Percentiles rank a stretch among this genome's conserved stretches.
Evolutionary conservation across 371 early-diverging fungal genomes (phyloP).

Genomic region (Neoconidiobolus thromboides): DNA sequence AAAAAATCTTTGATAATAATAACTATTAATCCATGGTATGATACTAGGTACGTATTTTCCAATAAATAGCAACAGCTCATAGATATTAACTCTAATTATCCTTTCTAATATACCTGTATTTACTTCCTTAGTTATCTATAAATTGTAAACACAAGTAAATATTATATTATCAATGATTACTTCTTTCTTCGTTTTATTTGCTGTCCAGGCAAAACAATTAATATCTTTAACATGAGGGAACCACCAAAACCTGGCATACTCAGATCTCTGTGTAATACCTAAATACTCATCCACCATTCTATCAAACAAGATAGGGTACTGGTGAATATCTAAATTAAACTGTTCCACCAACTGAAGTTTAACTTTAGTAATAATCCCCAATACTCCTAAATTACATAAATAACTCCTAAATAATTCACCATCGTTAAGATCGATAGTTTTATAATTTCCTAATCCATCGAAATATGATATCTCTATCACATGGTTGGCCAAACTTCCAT

Average conservation of each 20-base stretch:
- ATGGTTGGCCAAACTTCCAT: constrained; percentile 39
- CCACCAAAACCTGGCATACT: constrained; percentile 75
- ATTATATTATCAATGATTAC: background rate
- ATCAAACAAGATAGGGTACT: constrained; percentile 37
- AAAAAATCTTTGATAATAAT: constrained; percentile 21
- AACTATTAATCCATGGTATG: constrained; percentile 24
- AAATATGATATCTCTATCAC: constrained; percentile 17
- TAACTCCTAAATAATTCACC: constrained; percentile 43
- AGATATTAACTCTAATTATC: constrained; percentile 33
- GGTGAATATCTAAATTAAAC: constrained; percentile 43
- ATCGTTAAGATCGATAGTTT: constrained; percentile 18
- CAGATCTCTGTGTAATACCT: constrained; percentile 28
- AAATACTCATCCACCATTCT: constrained; percentile 28
- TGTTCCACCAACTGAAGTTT: constrained; percentile 49
- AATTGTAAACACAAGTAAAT: background rate
- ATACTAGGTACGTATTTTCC: constrained; percentile 32
- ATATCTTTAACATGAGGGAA: constrained; percentile 48
- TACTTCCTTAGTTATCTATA: background rate
- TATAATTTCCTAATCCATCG: background rate
- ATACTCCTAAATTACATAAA: constrained; percentile 48
- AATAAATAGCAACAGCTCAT: constrained; percentile 41
- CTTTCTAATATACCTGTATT: constrained; percentile 25
- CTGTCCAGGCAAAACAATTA: constrained; percentile 53
- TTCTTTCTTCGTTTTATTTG: constrained; percentile 36
- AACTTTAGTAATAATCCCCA: constrained; percentile 55